Base-by-base conservation (phyloP, 441 rosid genomes). In the Euphorbia corollata region DNA sequence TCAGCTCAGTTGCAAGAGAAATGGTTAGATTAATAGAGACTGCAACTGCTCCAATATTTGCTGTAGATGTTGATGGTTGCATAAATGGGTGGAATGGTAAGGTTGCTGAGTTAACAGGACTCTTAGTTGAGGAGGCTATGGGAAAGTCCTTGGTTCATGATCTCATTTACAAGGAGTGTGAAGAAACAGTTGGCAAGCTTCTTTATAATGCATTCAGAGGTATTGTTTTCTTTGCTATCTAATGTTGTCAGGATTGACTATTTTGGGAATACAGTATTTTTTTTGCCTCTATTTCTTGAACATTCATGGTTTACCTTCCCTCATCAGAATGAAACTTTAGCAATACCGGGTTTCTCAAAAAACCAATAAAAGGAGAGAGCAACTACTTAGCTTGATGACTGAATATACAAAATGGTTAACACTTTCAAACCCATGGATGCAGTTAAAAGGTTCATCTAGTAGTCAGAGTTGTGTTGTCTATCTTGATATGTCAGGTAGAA, bases 11-110 rank as follows among this genome's bases (percentile, higher is more conserved):
- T 63, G 99, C 99, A 7, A 87, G 99, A 75, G 99, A 89, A 84
- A 91, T 93, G 97, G 99, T 93, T 71, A 90, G 97, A 74, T 79
- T 91, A 71, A 93, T 93, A 48, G 99, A 91, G 77, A 91, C 99
- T 4, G 99, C 99, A 23, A 89, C 96, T 24, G 97, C 89, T 69
- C 97, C 97, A 32, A 91, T 93, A 81, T 93, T 91, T 30, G 97
- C 93, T 32, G 92, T 91, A 27, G 99, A 91, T 69, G 79, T 74
- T 62, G 81, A 83, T 63, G 96, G 99, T 43, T 53, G 79, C 70
- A 79, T 93, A 73, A 93, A 93, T 78, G 97, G 99, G 34, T 93
- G 97, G 97, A 93, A 93, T 71, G 96, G 86, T 16, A 93, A 91
- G 82, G 87, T 82, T 56, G 95, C 96, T 2, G 97, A 91, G 69